A percentile compares a stretch with the other conserved stretches of the same genome.
These are phyloP conservation scores for Arabidopsis arenosa DNA, from an alignment of 345 rosid genomes.

Conservation along the genomic window DNA sequence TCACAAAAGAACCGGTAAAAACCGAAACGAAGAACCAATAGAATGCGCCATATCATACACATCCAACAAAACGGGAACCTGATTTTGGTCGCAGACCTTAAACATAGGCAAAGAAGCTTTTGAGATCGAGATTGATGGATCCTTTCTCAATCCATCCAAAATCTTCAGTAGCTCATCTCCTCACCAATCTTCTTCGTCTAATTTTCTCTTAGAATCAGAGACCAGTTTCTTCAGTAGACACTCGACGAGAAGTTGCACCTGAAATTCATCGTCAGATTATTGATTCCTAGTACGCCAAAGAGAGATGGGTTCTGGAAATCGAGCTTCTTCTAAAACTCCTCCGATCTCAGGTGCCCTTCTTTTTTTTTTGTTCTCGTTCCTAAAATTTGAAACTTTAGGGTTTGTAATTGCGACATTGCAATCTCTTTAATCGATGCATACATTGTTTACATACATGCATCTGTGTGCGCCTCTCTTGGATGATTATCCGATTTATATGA, in stretches of 20 bases:
- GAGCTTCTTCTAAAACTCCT: constrained; percentile 16
- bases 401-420: background rate
- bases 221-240: background rate
- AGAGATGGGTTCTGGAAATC: constrained; percentile 37
- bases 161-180: background rate
- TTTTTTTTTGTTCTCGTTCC: background rate
- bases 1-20: constrained; percentile 8
- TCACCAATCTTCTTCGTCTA: background rate
- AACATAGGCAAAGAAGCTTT: constrained; percentile 25
- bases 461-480: background rate
- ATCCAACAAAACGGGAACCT: constrained; percentile 43
- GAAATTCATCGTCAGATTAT: background rate
- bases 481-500: constrained; percentile 5
- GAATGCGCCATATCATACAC: background rate
- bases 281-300: constrained; percentile 20
- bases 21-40: constrained; percentile 1
- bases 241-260: constrained; percentile 13
- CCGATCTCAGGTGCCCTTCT: constrained; percentile 40
- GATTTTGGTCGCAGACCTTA: constrained; percentile 37
- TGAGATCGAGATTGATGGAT: constrained; percentile 38
- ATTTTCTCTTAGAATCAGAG: constrained; percentile 7
- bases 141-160: background rate
- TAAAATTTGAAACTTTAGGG: constrained; percentile 19
- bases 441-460: background rate
- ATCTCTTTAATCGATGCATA: constrained; percentile 10